Percentiles rank a stretch among this genome's conserved stretches.
phyloP scores from a whole-genome alignment of 1,139 yeast species.

The Geotrichum citri-aurantii region DNA sequence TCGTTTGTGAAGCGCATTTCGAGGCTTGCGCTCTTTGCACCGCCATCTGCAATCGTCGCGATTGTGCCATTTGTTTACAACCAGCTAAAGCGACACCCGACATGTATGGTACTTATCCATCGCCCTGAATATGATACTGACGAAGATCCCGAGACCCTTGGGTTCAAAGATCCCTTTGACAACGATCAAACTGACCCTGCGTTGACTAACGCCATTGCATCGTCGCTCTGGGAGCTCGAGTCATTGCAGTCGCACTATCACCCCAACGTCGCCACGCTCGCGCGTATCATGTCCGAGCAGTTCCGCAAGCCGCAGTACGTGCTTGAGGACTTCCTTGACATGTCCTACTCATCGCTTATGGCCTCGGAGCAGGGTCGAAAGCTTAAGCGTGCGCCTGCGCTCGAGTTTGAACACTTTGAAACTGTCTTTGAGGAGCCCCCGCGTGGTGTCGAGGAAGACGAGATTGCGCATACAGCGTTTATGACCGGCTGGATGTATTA shows the following conservation, averaged over 20 bases:
- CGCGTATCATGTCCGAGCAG: slow-evolving; percentile 82
- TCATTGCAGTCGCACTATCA: slow-evolving; percentile 83
- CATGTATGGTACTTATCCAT: slow-evolving; percentile 88
- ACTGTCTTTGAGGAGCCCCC: slow-evolving; percentile 32
- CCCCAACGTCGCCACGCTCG: slow-evolving; percentile 90
- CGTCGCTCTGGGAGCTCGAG: slow-evolving; percentile 90
- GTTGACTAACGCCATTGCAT: slow-evolving; percentile 68
- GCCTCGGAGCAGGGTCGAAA: slow-evolving; percentile 69
- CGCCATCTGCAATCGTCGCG: slow-evolving; percentile 85
- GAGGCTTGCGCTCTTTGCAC: slow-evolving; percentile 67
- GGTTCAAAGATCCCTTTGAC: slow-evolving; percentile 62
- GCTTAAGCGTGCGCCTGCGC: slow-evolving; percentile 64
- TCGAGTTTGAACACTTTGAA: slow-evolving; percentile 66
- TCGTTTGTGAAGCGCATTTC: slow-evolving; percentile 83
- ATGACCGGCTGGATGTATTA: slow-evolving; percentile 18
- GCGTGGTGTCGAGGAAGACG: slow-evolving; percentile 8
- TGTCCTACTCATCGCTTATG: slow-evolving; percentile 72
- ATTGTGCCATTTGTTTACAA: slow-evolving; percentile 89
- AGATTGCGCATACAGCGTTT: slow-evolving; percentile 4
- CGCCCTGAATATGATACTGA: slow-evolving; percentile 37
- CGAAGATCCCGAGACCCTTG: slow-evolving; percentile 20
- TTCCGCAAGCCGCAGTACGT: slow-evolving; percentile 81
- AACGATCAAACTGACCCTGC: slow-evolving; percentile 64
- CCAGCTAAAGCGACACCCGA: slow-evolving; percentile 81
- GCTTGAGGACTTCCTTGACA: slow-evolving; percentile 90